Evolutionary conservation across 495 filamentous ascomycete species (phyloP).

Genomic region (Immersiella caudata): DNA sequence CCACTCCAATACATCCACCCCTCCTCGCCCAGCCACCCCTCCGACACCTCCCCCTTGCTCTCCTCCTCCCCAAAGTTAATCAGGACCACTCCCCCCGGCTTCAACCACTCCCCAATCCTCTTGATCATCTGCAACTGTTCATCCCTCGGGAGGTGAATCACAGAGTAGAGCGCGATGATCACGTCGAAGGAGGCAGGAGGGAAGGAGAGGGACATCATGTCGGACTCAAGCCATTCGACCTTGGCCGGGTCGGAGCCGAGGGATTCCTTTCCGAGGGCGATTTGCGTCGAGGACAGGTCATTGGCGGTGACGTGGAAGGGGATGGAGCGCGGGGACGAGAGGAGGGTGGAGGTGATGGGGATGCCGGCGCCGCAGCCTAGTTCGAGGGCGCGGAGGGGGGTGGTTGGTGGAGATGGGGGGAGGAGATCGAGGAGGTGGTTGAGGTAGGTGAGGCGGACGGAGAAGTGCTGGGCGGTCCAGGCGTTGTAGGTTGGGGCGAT

Average conservation of each 20-base stretch:
- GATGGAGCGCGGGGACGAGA: conserved; percentile 18
- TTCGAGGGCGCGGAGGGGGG: conserved; percentile 33
- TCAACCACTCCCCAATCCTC: conserved; percentile 35
- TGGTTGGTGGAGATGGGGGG: conserved; percentile 2
- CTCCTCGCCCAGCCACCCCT: conserved; percentile 37
- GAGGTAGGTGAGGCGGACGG: conserved; percentile 29
- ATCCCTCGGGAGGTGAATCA: conserved; percentile 42
- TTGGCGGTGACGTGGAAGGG: conserved; percentile 32
- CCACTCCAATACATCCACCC: conserved; percentile 46
- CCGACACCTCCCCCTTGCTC: conserved; percentile 22
- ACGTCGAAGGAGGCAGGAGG: conserved; percentile 26
- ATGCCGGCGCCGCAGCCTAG: conserved; percentile 42
- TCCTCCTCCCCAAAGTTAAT: conserved; percentile 37
- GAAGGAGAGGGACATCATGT: conserved; percentile 40
- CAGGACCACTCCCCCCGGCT: conserved; percentile 37
- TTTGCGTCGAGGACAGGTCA: conserved; percentile 40
- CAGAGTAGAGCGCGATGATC: conserved; percentile 37
- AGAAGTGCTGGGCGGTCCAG: conserved; percentile 31
- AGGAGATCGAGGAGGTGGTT: conserved; percentile 31
- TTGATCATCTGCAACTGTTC: conserved; percentile 41
- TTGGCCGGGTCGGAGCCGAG: conserved; percentile 20
- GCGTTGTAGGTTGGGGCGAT: conserved; percentile 37
- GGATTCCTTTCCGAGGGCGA: conserved; percentile 27
- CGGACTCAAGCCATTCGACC: conserved; percentile 31
- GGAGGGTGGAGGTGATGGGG: conserved; percentile 34